phyloP scores from a whole-genome alignment of 805 yeast genomes.

The Kazachstania bromeliacearum region DNA sequence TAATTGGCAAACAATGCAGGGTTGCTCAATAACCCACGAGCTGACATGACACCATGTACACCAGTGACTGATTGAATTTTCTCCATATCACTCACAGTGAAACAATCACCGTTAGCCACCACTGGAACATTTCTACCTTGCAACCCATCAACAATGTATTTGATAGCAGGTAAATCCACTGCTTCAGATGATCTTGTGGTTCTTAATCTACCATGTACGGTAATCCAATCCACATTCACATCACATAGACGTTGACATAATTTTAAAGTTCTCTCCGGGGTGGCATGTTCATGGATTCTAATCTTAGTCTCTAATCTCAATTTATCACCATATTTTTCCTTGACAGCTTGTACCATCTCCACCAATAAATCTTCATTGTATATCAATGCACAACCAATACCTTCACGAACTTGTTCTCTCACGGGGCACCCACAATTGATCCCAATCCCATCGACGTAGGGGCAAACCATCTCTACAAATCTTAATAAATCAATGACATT shows the following conservation, averaged over 20 bases:
- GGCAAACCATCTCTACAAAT: conserved; percentile 82
- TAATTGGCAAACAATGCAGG: conserved; percentile 82
- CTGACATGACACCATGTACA: conserved; percentile 93
- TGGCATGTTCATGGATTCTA: conserved; percentile 67
- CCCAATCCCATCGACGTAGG: conserved; percentile 88
- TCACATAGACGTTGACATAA: conserved; percentile 67
- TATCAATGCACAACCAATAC: conserved; percentile 95
- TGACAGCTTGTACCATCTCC: conserved; percentile 76
- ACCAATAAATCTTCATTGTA: conserved; percentile 70
- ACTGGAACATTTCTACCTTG: conserved; percentile 56
- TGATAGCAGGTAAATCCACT: conserved; percentile 75
- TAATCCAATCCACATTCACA: conserved; percentile 88
- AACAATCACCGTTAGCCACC: conserved; percentile 97
- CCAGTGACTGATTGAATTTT: conserved; percentile 57
- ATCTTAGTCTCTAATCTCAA: conserved; percentile 88
- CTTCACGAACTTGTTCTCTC: conserved; percentile 87
- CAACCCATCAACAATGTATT: conserved; percentile 40
- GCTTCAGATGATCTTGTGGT: conserved; percentile 79
- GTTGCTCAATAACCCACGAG: conserved; percentile 73
- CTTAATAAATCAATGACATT: conserved; percentile 72
- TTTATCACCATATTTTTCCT: conserved; percentile 56
- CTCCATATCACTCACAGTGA: conserved; percentile 52
- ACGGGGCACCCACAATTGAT: conserved; percentile 97
- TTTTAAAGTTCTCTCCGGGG: conserved; percentile 48
- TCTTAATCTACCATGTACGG: conserved; percentile 88